Percentiles rank a stretch among this genome's conserved stretches.
Evolutionary conservation across 108 stramenopile species (phyloP).

Genomic region (Poteriospumella lacustris): DNA sequence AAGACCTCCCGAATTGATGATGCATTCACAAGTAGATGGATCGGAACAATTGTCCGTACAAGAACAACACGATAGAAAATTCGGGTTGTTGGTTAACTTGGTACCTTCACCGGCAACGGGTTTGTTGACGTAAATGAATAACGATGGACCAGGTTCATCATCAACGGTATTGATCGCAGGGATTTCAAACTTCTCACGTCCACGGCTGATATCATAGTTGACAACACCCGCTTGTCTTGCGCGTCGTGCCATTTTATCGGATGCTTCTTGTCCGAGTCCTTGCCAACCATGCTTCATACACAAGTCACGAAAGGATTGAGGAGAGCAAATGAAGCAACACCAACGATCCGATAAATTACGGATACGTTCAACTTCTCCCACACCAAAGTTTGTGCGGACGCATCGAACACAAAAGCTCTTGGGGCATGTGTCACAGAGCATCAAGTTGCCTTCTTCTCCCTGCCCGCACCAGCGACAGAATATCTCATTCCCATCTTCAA

Average conservation of each 20-base stretch:
- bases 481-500: not conserved
- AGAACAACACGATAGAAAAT: not conserved
- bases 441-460: not conserved
- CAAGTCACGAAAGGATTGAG: not conserved
- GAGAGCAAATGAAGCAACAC: not conserved
- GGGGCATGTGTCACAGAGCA: not conserved
- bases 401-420: not conserved
- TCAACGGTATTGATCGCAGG: slow-evolving; percentile 2
- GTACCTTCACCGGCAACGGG: not conserved
- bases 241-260: no score
- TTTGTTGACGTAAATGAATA: not conserved
- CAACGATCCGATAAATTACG: not conserved
- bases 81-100: not conserved
- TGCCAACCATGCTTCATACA: not conserved
- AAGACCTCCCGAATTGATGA: not conserved
- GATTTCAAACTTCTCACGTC: not conserved
- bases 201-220: not conserved
- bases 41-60: slow-evolving; percentile 5
- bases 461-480: not conserved
- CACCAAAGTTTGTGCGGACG: not conserved
- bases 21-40: not conserved
- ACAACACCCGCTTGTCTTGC: not conserved
- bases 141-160: not conserved
- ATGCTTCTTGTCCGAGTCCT: not conserved
- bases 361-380: not conserved